These are phyloP conservation scores for Cymbopogon citratus DNA, from an alignment of 176 grass and related monocot genomes.

Conservation along the genomic window DNA sequence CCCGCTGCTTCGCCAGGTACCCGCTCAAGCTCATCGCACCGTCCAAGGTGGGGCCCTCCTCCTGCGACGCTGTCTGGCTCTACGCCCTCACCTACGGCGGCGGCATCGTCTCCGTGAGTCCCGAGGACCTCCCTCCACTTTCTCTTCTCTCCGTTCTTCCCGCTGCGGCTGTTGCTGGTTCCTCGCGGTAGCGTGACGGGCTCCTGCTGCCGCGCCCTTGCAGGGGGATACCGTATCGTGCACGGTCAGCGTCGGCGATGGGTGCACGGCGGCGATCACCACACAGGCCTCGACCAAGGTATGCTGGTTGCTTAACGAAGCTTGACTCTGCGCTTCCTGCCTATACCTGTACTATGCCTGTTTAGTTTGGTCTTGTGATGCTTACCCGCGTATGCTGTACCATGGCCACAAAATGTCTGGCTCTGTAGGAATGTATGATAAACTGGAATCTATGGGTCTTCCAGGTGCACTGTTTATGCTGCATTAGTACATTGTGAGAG, in stretches of 20 bases:
- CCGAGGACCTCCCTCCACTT: background rate
- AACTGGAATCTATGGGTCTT: background rate
- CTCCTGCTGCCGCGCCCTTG: background rate
- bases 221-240: slow-evolving; percentile 75
- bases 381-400: background rate
- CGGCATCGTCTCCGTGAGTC: slow-evolving; percentile 86
- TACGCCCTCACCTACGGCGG: slow-evolving; percentile 85
- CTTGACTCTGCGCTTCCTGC: background rate
- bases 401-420: background rate
- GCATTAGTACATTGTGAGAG: background rate
- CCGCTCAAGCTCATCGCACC: slow-evolving; percentile 91
- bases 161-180: background rate
- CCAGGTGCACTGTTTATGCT: background rate
- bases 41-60: slow-evolving; percentile 55
- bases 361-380: background rate
- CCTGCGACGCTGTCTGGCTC: slow-evolving; percentile 62
- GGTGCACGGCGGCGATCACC: slow-evolving; percentile 66
- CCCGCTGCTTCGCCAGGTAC: slow-evolving; percentile 78
- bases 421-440: background rate
- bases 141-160: background rate
- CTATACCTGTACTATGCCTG: background rate
- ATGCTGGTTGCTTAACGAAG: background rate
- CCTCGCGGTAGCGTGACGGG: background rate
- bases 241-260: slow-evolving; percentile 53
- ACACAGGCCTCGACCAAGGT: slow-evolving; percentile 97